Conservation (phyloP, 495 filamentous ascomycete species). For the Hypoxylon rickii region DNA sequence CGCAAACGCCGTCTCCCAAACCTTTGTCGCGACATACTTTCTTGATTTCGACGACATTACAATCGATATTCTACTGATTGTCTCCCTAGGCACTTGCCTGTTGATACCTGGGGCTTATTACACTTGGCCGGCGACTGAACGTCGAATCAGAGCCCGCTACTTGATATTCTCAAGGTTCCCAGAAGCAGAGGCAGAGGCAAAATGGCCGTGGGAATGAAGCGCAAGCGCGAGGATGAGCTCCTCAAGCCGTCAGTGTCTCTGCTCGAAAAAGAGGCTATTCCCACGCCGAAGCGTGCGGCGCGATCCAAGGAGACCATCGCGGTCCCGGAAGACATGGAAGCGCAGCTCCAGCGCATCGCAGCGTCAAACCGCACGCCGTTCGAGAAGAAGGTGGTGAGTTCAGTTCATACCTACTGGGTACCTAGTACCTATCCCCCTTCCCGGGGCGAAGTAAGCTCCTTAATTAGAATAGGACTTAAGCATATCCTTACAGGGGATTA, state of each 20-base stretch:
- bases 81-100: too few relatives aligned
- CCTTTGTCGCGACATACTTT: too few relatives aligned
- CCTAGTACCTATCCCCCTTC: neutral
- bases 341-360: conserved; percentile 41
- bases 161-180: too few relatives aligned
- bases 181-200: neutral
- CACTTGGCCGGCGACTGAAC: too few relatives aligned
- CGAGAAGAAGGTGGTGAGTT: conserved; percentile 56
- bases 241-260: neutral
- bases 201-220: conserved; percentile 32
- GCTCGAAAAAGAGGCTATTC: neutral
- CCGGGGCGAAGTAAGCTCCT: too few relatives aligned
- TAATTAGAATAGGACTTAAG: too few relatives aligned
- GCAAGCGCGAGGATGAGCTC: conserved; percentile 22
- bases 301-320: conserved; percentile 3
- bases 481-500: too few relatives aligned
- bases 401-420: neutral
- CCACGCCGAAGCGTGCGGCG: neutral
- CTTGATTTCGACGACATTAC: too few relatives aligned
- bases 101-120: too few relatives aligned
- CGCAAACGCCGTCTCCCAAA: too few relatives aligned
- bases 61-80: too few relatives aligned
- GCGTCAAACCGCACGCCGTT: conserved; percentile 55
- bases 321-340: conserved; percentile 35
- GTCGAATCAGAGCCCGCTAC: too few relatives aligned